Base-by-base conservation (phyloP, 1,284 basidiomycete species). In the Cystobasidiaceae sp. region DNA sequence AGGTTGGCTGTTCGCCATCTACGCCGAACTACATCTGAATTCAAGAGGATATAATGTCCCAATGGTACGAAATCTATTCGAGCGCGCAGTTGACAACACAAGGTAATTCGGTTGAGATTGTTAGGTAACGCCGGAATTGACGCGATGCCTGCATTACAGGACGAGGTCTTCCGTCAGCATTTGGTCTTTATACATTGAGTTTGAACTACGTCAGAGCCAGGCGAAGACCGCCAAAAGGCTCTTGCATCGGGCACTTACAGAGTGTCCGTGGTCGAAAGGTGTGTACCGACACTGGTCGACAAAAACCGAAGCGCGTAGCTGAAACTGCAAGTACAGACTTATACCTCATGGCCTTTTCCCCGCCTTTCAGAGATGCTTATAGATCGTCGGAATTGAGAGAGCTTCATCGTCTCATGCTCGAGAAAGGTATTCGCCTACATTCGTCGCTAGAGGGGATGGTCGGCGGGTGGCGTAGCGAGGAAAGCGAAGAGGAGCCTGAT, bases 241-340 rank as follows among this genome's bases (percentile, higher is more conserved):
- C 48, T 78, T 93, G 23, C 90, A 86, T 74, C 83, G 88, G 49
- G 91, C 91, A 0, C 81, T 93, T 17, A 81, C 82, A n/a, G 86
- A 89, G 73, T 91, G 89, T 74, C 88, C 89, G 0, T 79, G 89
- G 66, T 80, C 80, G 15, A 92, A 92, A 82, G 87, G 90, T 88
- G 66, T 44, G 76, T 70, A 37, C 1, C 9, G n/a, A 60, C 58
- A 56, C 49, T 34, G 17, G 11, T 56, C 32, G 15, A 25, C 13
- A 58, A 15, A 43, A 8, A 30, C 13, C 34, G 3, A 1, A 43
- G 43, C 15, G 34, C 41, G 5, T 39, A 28, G 37, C 55, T 51
- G 56, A 56, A 15, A 0, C 55, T 27, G 27, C 19, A 27, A 4
- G 4, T 0, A 63, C 75, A 94, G 92, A 86, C 39, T 77, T 96